Evolutionary conservation across 2,329 filamentous ascomycete genomes (phyloP).

Genomic region (Diaporthe helianthi): DNA sequence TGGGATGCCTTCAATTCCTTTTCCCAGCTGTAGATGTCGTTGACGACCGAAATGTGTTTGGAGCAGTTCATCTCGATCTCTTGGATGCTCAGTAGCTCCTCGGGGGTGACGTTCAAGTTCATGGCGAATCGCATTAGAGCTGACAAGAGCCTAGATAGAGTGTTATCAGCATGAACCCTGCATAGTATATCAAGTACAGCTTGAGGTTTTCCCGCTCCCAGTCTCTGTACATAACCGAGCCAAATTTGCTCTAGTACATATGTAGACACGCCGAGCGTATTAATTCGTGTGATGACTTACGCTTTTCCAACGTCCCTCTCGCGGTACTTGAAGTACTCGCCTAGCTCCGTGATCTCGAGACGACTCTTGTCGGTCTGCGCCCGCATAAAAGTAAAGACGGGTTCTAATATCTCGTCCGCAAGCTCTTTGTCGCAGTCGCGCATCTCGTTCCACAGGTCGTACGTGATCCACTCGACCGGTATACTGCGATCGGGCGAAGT

Average conservation of each 20-base stretch:
- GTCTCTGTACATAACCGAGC: no score
- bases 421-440: constrained; percentile 44
- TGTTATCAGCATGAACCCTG: background rate
- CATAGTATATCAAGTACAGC: no score
- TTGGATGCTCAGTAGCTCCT: constrained; percentile 39
- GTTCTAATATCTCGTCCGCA: constrained; percentile 47
- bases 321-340: constrained; percentile 47
- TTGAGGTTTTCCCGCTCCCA: no score
- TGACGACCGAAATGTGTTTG: constrained; percentile 49
- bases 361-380: constrained; percentile 47
- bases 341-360: constrained; percentile 40
- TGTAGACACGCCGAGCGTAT: no score
- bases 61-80: constrained; percentile 45
- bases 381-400: constrained; percentile 49
- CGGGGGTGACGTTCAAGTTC: constrained; percentile 40
- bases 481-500: constrained; percentile 41
- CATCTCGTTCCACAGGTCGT: constrained; percentile 51
- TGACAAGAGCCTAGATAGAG: constrained; percentile 41
- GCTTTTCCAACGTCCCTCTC: constrained; percentile 49
- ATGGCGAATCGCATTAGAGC: constrained; percentile 49
- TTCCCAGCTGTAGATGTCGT: constrained; percentile 51
- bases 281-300: constrained; percentile 44
- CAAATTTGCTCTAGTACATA: no score
- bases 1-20: constrained; percentile 43
- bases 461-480: constrained; percentile 48